Evolutionary conservation across 805 yeast species (phyloP).

Genomic region (Yarrowia hollandica): DNA sequence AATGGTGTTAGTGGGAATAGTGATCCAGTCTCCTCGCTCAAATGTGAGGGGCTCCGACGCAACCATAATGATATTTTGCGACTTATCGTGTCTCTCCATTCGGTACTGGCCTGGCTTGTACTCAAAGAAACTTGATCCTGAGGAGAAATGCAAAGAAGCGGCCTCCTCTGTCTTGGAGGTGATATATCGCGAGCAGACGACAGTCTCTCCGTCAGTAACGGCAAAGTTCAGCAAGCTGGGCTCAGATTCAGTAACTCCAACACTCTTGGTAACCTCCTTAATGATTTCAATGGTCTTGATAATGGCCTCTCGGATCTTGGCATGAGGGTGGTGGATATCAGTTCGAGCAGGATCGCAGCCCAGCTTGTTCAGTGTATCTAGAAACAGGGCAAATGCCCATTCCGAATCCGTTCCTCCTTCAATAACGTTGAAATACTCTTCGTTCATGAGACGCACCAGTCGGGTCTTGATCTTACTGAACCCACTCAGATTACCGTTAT

Average conservation of each 20-base stretch:
- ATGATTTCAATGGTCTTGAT: slow-evolving; percentile 70
- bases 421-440: slow-evolving; percentile 72
- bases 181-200: slow-evolving; percentile 84
- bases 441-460: slow-evolving; percentile 70
- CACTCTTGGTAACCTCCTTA: slow-evolving; percentile 74
- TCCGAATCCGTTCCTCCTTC: slow-evolving; percentile 97
- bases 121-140: slow-evolving; percentile 90
- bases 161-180: slow-evolving; percentile 92
- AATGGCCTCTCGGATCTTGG: slow-evolving; percentile 64
- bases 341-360: slow-evolving; percentile 70
- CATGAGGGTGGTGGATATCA: slow-evolving; percentile 52
- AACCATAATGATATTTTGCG: slow-evolving; percentile 93
- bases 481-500: slow-evolving; percentile 78
- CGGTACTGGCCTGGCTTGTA: slow-evolving; percentile 87
- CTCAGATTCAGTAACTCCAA: slow-evolving; percentile 49
- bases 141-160: slow-evolving; percentile 90
- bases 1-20: slow-evolving; percentile 90
- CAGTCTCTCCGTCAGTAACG: slow-evolving; percentile 85
- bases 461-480: slow-evolving; percentile 72
- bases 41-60: slow-evolving; percentile 96
- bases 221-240: slow-evolving; percentile 93
- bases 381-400: slow-evolving; percentile 85
- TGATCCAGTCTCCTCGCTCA: slow-evolving; percentile 96
- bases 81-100: slow-evolving; percentile 90
- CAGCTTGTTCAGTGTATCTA: slow-evolving; percentile 71